A percentile compares a stretch with the other conserved stretches of the same genome.
Conservation (phyloP, 2,329 filamentous ascomycete species). For the Stachybotrys echinatus region DNA sequence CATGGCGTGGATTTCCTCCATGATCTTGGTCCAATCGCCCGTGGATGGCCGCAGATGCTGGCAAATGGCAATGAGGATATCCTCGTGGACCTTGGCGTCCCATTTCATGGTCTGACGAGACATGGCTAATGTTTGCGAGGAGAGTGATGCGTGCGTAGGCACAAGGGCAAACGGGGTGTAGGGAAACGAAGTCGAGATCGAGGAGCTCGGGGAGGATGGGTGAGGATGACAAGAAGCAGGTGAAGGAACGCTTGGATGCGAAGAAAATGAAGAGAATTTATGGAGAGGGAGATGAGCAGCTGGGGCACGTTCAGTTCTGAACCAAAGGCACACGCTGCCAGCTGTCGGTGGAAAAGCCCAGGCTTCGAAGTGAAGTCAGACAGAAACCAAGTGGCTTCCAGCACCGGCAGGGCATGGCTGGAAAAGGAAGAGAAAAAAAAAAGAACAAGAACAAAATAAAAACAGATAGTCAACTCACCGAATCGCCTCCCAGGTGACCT, state of each 20-base stretch:
- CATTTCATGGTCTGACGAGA: conserved; percentile 30
- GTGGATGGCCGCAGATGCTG: conserved; percentile 25
- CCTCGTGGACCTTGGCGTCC: conserved; percentile 35
- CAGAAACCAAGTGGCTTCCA: too few species aligned
- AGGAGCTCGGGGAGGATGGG: not conserved
- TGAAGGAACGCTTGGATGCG: too few species aligned
- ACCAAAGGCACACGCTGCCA: too few species aligned
- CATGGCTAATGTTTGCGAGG: conserved; percentile 17
- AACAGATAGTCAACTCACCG: conserved; percentile 26
- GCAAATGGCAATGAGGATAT: conserved; percentile 37
- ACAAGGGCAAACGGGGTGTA: not conserved
- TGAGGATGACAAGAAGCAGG: too few species aligned
- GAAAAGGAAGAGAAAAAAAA: conserved; percentile 2
- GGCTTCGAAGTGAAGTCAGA: too few species aligned
- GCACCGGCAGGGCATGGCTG: not conserved
- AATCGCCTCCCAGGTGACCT: conserved; percentile 38
- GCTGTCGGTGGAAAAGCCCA: too few species aligned
- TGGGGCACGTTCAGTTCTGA: too few species aligned
- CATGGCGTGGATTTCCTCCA: conserved; percentile 27
- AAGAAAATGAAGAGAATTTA: too few species aligned
- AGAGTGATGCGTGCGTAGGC: too few species aligned
- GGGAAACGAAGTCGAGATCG: not conserved
- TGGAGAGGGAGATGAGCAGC: too few species aligned
- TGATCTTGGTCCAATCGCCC: conserved; percentile 27
- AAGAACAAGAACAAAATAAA: not conserved